Evolutionary conservation across 768 basidiomycete species (phyloP).

Genomic region (Naganishia friedmannii): DNA sequence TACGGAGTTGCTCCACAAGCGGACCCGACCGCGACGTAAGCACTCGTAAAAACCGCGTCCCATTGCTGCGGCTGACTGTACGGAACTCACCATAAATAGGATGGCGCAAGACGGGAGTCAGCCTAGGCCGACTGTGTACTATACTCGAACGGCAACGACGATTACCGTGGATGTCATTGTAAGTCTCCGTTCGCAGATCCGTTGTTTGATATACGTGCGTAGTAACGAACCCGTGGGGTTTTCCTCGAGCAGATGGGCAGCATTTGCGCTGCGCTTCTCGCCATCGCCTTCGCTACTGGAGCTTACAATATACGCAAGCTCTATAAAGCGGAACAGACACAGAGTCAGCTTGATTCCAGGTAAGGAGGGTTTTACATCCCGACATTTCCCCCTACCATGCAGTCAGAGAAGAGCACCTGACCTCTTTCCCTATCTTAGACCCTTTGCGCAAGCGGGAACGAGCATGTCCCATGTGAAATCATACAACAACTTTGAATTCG

Average conservation of each 20-base stretch:
- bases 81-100: background rate
- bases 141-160: background rate
- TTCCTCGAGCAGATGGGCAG: conserved; percentile 14
- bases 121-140: conserved; percentile 4
- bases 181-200: background rate
- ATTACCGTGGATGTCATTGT: conserved; percentile 9
- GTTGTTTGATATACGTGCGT: background rate
- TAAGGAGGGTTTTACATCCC: background rate
- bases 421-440: no score
- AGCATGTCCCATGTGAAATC: conserved; percentile 18
- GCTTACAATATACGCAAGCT: background rate
- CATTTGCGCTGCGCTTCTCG: background rate
- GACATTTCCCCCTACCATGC: background rate
- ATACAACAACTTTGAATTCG: conserved; percentile 22
- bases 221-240: background rate
- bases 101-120: background rate
- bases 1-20: background rate
- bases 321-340: background rate
- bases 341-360: conserved; percentile 1
- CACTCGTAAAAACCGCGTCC: background rate
- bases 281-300: conserved; percentile 3
- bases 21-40: background rate
- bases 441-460: conserved; percentile 10
- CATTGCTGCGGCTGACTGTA: background rate
- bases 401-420: no score